Evolutionary conservation across 148 eudicot species (phyloP), one percentile per base, ranked within the genome.

Genomic region (Vaccinium vitisidaea): DNA sequence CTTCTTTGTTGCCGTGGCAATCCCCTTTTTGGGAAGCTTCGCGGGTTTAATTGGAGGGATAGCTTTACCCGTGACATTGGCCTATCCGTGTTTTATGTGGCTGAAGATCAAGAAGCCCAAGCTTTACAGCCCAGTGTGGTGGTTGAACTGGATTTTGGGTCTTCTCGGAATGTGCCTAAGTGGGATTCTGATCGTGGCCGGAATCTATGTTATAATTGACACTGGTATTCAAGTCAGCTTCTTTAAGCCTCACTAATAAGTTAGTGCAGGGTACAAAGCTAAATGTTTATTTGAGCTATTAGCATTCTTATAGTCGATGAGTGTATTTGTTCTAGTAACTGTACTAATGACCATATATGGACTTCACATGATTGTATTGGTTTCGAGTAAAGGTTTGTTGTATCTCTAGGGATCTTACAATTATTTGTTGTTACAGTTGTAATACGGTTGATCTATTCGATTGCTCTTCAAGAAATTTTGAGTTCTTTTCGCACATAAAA

Each of bases 1-100:
- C 86, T 95, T 92, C 88, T 95, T 95, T 32, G 69, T 91, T 0
- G 98, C 95, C 9, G 98, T 95, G 77, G 98, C 98, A 13, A 86
- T 95, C 23, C 98, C 98, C 0, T 95, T 95, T 83, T 73, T 92
- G 49, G 89, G 94, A 11, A 93, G 96, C 84, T 80, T 95, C 14
- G 94, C 98, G 1, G 98, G 98, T 3, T 77, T 95, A 0, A 80
- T 95, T 0, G 98, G 98, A 46, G 98, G 98, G 8, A 84, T 94
- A 1, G 87, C 92, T 0, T 71, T 94, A 56, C 98, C 98, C 0
- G 90, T 94, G 61, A 95, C 98, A 11, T 83, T 95, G 69, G 98
- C 95, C 8, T 93, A 94, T 84, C 98, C 98, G 19, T 95, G 98
- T 78, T 94, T 94, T 69, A 95, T 94, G 93, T 95, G 98, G 98